Evolutionary conservation across 495 filamentous ascomycete species (phyloP).

Genomic region (Hypoxylon lienhwacheense): DNA sequence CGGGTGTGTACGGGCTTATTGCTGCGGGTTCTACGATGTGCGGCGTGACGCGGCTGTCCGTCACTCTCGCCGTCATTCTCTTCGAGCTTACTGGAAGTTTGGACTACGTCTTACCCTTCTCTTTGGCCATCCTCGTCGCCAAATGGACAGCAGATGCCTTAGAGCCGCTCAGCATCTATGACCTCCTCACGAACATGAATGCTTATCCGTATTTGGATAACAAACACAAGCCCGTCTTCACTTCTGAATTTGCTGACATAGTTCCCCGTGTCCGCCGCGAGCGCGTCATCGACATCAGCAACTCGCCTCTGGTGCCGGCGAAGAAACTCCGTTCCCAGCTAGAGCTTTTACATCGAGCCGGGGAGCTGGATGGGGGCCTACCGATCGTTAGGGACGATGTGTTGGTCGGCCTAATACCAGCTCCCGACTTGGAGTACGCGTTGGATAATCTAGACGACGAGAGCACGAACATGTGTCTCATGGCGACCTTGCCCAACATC

Average conservation of each 20-base stretch:
- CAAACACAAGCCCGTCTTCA: conserved; percentile 88
- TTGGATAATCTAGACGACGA: conserved; percentile 80
- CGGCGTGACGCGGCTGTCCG: conserved; percentile 89
- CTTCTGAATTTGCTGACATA: conserved; percentile 81
- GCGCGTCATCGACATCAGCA: conserved; percentile 84
- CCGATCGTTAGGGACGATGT: conserved; percentile 78
- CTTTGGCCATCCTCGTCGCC: conserved; percentile 83
- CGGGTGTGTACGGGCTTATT: conserved; percentile 92
- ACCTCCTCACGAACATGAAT: conserved; percentile 94
- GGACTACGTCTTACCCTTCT: conserved; percentile 94
- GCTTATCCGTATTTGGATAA: conserved; percentile 94
- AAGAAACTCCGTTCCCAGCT: conserved; percentile 75
- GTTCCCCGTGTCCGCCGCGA: conserved; percentile 71
- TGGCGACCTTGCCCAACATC: conserved; percentile 64
- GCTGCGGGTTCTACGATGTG: conserved; percentile 98
- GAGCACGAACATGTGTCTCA: conserved; percentile 72
- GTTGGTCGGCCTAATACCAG: conserved; percentile 89
- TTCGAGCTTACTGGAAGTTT: conserved; percentile 95
- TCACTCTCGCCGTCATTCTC: conserved; percentile 91
- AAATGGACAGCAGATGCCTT: conserved; percentile 98
- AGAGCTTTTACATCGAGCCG: conserved; percentile 75
- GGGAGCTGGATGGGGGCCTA: conserved; percentile 89
- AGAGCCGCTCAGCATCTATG: conserved; percentile 93
- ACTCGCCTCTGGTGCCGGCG: conserved; percentile 75
- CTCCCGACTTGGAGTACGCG: conserved; percentile 91